Conservation (phyloP, 306 rosid species). For the Prunus armeniaca region DNA sequence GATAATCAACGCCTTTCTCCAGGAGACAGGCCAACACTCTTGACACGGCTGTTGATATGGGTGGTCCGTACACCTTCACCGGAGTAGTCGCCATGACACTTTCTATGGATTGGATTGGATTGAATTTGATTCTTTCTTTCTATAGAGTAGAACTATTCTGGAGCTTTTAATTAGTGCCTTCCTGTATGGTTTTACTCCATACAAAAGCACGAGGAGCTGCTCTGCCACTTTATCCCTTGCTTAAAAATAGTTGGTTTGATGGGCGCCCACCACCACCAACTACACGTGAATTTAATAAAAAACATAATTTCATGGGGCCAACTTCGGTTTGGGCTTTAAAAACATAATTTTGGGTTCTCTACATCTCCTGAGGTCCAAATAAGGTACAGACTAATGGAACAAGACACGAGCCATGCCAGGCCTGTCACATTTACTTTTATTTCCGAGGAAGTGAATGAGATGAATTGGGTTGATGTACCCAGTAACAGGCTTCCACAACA, state of each 20-base stretch:
- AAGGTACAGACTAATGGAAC: too few relatives aligned
- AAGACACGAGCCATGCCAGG: too few relatives aligned
- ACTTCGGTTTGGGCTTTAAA: background rate
- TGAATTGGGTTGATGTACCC: too few relatives aligned
- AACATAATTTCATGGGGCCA: background rate
- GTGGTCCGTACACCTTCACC: constrained; percentile 79
- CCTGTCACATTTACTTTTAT: too few relatives aligned
- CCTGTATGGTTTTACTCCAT: constrained; percentile 17
- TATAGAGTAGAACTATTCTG: background rate
- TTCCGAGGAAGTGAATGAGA: too few relatives aligned
- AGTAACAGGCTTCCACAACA: too few relatives aligned
- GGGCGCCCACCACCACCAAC: constrained; percentile 16
- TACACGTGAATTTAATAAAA: background rate
- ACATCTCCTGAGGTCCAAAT: too few relatives aligned
- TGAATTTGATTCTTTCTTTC: background rate
- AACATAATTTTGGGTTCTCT: background rate
- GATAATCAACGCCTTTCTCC: constrained; percentile 66
- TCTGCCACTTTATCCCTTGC: constrained; percentile 23
- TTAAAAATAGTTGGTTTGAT: background rate
- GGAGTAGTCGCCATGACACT: constrained; percentile 49
- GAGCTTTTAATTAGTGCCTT: background rate
- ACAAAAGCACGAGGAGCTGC: background rate
- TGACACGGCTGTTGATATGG: constrained; percentile 73
- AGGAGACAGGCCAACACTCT: constrained; percentile 72
- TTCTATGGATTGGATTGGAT: background rate